Conservation (phyloP, 805 yeast genomes). For the Kodamaea lidongshanica region DNA sequence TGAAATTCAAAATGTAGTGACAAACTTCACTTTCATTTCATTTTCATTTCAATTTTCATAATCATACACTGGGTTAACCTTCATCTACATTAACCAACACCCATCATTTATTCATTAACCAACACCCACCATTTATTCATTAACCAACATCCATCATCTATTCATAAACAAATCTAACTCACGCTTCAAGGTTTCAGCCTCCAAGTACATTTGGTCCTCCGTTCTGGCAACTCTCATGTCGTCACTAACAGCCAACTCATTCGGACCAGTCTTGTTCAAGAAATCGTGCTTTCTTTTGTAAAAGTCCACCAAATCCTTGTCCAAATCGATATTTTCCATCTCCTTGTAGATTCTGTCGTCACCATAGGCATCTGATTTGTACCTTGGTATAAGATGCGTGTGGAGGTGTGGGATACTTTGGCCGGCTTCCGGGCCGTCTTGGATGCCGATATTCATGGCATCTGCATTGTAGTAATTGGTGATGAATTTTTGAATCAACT, state of each 20-base stretch:
- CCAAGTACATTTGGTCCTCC: conserved; percentile 60
- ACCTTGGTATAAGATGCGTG: conserved; percentile 88
- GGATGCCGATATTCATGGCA: conserved; percentile 83
- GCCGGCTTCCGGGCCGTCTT: conserved; percentile 95
- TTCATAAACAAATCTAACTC: too few species aligned
- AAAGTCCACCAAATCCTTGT: conserved; percentile 22
- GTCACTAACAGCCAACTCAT: conserved; percentile 31
- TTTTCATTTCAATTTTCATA: too few species aligned
- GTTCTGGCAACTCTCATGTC: conserved; percentile 54
- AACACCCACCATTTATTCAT: too few species aligned
- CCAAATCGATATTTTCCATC: conserved; percentile 53
- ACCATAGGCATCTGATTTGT: conserved; percentile 49
- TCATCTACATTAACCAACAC: too few species aligned
- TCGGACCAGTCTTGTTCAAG: conserved; percentile 1
- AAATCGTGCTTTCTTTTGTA: conserved; percentile 17
- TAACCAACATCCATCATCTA: too few species aligned
- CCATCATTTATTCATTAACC: too few species aligned
- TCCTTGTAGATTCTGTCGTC: conserved; percentile 63
- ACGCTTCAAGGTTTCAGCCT: conserved; percentile 51
- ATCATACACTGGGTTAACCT: too few species aligned
- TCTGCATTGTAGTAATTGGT: conserved; percentile 68
- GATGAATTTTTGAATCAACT: conserved; percentile 62
- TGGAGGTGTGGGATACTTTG: conserved; percentile 95
- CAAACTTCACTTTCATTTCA: too few species aligned
- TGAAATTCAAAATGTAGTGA: too few species aligned